Percentiles rank a stretch among this genome's conserved stretches.
Evolutionary conservation across 2,329 filamentous ascomycete species (phyloP).

Genomic region (Aspergillus ochraceoroseus): DNA sequence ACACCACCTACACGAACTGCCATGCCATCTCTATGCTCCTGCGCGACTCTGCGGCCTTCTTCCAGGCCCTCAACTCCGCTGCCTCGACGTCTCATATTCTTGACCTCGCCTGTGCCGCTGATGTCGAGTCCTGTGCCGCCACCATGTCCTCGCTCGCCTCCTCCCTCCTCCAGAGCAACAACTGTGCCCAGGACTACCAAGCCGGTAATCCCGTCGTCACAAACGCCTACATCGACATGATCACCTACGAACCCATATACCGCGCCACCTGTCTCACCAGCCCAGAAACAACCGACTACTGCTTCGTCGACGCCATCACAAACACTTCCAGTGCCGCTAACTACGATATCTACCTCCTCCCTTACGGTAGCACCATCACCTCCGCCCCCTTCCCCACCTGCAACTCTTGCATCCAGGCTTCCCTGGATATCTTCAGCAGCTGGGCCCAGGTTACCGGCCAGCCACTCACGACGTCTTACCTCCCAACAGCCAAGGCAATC

Average conservation of each 20-base stretch:
- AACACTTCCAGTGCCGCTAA: slow-evolving; percentile 67
- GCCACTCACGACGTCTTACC: slow-evolving; percentile 65
- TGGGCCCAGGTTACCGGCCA: slow-evolving; percentile 63
- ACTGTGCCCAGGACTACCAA: slow-evolving; percentile 68
- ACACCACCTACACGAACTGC: slow-evolving; percentile 66
- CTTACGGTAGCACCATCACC: slow-evolving; percentile 68
- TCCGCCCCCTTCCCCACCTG: slow-evolving; percentile 66
- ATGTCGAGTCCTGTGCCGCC: slow-evolving; percentile 59
- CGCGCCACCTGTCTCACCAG: slow-evolving; percentile 73
- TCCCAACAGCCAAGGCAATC: slow-evolving; percentile 64
- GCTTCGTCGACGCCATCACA: slow-evolving; percentile 76
- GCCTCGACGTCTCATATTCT: slow-evolving; percentile 70
- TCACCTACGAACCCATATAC: slow-evolving; percentile 73
- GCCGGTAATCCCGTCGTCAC: slow-evolving; percentile 64
- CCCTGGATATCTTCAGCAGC: slow-evolving; percentile 73
- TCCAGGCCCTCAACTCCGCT: slow-evolving; percentile 67
- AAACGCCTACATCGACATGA: slow-evolving; percentile 69
- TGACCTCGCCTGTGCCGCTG: slow-evolving; percentile 68
- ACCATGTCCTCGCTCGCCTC: slow-evolving; percentile 62
- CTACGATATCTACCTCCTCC: slow-evolving; percentile 78
- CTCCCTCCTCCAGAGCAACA: slow-evolving; percentile 56
- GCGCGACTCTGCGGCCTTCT: slow-evolving; percentile 79
- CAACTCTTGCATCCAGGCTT: slow-evolving; percentile 67
- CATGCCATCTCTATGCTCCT: slow-evolving; percentile 80
- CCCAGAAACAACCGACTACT: slow-evolving; percentile 61